A percentile compares a stretch with the other conserved stretches of the same genome.
These are phyloP conservation scores for Grosmannia penicillata DNA, from an alignment of 2,329 filamentous ascomycete species.

Conservation along the genomic window DNA sequence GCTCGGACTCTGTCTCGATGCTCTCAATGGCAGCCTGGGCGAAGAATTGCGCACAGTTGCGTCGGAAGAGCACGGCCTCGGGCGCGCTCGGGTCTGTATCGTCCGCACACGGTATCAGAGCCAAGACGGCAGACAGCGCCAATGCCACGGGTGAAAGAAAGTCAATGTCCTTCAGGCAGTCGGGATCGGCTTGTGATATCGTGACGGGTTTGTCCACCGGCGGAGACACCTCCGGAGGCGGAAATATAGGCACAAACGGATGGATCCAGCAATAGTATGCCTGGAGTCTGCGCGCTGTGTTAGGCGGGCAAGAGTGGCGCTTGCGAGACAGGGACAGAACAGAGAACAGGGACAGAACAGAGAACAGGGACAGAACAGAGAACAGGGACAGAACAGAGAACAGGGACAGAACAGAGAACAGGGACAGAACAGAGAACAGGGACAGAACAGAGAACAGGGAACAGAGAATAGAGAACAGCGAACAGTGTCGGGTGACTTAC, in stretches of 20 bases:
- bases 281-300: constrained; percentile 18
- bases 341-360: too few species aligned
- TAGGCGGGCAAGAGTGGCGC: background rate
- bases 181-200: constrained; percentile 20
- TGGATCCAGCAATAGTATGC: constrained; percentile 39
- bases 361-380: too few species aligned
- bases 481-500: constrained; percentile 21
- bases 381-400: too few species aligned
- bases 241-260: constrained; percentile 33
- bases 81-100: constrained; percentile 20
- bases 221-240: constrained; percentile 21
- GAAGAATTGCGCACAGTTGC: constrained; percentile 32
- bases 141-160: constrained; percentile 28
- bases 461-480: background rate
- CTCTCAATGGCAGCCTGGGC: constrained; percentile 31
- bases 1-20: constrained; percentile 32
- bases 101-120: constrained; percentile 29
- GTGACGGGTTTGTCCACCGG: constrained; percentile 18
- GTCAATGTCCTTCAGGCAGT: constrained; percentile 19
- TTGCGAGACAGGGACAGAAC: background rate
- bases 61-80: constrained; percentile 26
- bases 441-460: too few species aligned
- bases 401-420: too few species aligned
- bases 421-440: too few species aligned
- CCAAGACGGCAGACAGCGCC: constrained; percentile 31